Base-by-base conservation (phyloP, 2,329 filamentous ascomycete species). In the Xylariaceae sp. region DNA sequence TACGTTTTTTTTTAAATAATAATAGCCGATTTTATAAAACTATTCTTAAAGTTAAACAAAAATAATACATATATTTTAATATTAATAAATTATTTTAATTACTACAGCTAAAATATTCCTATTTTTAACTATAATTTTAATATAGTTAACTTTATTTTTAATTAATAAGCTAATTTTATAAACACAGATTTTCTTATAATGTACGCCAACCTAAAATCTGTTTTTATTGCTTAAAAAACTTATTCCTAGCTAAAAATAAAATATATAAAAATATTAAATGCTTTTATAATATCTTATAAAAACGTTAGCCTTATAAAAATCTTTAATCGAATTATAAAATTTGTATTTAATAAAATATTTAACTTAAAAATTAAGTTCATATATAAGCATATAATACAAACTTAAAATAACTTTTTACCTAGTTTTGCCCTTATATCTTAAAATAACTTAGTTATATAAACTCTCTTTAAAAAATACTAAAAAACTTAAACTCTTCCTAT, bases 281-380 rank as follows among this genome's bases (percentile, higher is more conserved):
- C 14, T 19, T 31, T 36, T 18, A 33, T 36, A n/a, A 46, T 14
- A n/a, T 46, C 13, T 46, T 46, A 34, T 46, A 46, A 46, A 46
- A 46, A 36, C n/a, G 28, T 46, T 34, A 46, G 12, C n/a, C 13
- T 46, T 16, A 13, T 46, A 33, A 46, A 46, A 46, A 46, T 46
- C 9, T 46, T 46, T 46, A 46, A 46, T 46, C n/a, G 28, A 36
- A 46, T 46, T 34, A 33, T 46, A 31, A 31, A 34, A 31, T 11
- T 13, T 11, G 18, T 46, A 34, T 46, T 46, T 46, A 34, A 17
- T 36, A 46, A 46, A 31, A 9, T 34, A 46, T n/a, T 11, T n/a
- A n/a, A n/a, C n/a, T n/a, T n/a, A n/a, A n/a, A n/a, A n/a, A n/a
- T n/a, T n/a, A n/a, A n/a, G n/a, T n/a, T n/a, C n/a, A n/a, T n/a